These are phyloP conservation scores for Fallopia convolvulus DNA, from an alignment of 148 eudicot genomes.

Conservation along the genomic window DNA sequence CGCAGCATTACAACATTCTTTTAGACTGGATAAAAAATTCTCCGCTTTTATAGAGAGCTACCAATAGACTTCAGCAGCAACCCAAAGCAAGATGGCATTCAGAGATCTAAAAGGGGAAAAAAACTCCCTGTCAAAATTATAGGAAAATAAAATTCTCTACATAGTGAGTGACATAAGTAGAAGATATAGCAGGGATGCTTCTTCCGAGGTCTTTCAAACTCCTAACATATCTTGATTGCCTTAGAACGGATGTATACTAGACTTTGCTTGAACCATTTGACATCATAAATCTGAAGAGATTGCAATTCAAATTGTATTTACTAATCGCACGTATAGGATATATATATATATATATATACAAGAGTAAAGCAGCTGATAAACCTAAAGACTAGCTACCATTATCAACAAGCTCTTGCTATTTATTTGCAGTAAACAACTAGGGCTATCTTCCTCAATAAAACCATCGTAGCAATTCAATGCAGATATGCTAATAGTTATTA, in stretches of 20 bases:
- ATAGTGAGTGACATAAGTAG: background rate
- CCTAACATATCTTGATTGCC: background rate
- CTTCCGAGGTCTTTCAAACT: background rate
- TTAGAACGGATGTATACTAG: conserved; percentile 4
- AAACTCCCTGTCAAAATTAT: background rate
- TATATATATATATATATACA: too few species aligned
- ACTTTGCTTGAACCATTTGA: conserved; percentile 4
- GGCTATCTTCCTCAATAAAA: too few species aligned
- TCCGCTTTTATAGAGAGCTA: background rate
- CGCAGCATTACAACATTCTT: background rate
- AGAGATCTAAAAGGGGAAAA: background rate
- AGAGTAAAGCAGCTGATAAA: too few species aligned
- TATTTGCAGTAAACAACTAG: too few species aligned
- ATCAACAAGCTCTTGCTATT: too few species aligned
- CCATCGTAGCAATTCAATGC: background rate
- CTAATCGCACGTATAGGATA: too few species aligned
- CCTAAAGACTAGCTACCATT: too few species aligned
- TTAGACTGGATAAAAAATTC: background rate
- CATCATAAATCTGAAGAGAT: background rate
- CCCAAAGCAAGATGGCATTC: conserved; percentile 2
- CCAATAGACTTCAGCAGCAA: background rate
- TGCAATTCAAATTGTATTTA: background rate
- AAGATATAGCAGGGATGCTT: background rate
- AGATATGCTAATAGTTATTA: too few species aligned
- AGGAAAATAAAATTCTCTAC: background rate